phyloP scores from a whole-genome alignment of 1,284 basidiomycete species.

The Takashimella tepidaria region DNA sequence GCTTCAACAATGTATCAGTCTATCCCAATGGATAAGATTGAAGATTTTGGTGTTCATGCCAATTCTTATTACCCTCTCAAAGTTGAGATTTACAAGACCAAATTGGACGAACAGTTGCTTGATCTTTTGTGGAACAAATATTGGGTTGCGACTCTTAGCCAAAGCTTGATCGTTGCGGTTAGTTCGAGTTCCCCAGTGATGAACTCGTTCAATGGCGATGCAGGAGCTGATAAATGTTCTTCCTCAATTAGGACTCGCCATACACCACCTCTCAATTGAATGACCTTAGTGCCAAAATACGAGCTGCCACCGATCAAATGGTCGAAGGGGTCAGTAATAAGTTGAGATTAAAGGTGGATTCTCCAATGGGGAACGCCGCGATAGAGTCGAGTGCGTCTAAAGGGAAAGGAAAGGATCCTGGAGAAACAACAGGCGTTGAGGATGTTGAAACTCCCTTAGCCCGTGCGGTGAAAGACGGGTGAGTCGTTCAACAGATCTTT shows the following conservation, averaged over 20 bases:
- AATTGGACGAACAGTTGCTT: conserved; percentile 76
- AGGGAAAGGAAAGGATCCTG: conserved; percentile 50
- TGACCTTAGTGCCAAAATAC: conserved; percentile 82
- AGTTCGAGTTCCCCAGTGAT: conserved; percentile 36
- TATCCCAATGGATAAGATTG: conserved; percentile 89
- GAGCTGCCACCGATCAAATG: conserved; percentile 24
- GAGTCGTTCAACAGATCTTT: conserved; percentile 27
- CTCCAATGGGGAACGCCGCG: conserved; percentile 51
- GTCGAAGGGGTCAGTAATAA: conserved; percentile 9
- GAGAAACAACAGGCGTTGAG: conserved; percentile 30
- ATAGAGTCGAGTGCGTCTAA: conserved; percentile 22
- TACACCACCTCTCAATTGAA: conserved; percentile 83
- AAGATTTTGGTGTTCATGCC: conserved; percentile 98
- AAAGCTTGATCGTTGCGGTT: conserved; percentile 83
- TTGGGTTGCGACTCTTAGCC: conserved; percentile 93
- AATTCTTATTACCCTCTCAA: conserved; percentile 91
- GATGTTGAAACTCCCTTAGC: conserved; percentile 54
- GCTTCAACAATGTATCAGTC: conserved; percentile 64
- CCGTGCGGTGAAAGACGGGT: conserved; percentile 82
- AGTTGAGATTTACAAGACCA: conserved; percentile 90
- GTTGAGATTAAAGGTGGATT: conserved; percentile 22
- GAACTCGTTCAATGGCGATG: neutral
- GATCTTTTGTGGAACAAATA: conserved; percentile 98
- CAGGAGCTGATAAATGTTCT: neutral
- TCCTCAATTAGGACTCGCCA: conserved; percentile 67